phyloP scores from a whole-genome alignment of 805 yeast species.

The Metschnikowia santaceciliae region DNA sequence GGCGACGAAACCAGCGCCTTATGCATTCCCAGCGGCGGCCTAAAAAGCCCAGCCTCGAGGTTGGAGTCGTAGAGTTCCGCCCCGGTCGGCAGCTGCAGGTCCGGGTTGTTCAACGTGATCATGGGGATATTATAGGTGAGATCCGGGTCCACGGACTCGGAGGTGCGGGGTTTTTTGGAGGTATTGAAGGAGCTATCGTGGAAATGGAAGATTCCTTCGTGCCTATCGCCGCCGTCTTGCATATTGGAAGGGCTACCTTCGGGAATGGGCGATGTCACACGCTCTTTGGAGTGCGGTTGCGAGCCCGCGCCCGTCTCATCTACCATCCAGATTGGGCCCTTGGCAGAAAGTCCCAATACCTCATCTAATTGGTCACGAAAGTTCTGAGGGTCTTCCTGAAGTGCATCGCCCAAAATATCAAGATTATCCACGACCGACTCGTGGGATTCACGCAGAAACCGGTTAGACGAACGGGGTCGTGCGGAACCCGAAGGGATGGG shows the following conservation, averaged over 20 bases:
- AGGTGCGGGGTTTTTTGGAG: not conserved
- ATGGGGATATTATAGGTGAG: conserved; percentile 15
- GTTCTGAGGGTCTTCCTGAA: not conserved
- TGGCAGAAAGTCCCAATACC: not conserved
- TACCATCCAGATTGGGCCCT: not conserved
- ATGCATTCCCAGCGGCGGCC: not conserved
- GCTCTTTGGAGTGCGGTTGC: not conserved
- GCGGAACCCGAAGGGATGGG: not conserved
- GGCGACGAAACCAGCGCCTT: conserved; percentile 7
- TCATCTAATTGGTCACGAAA: conserved; percentile 1
- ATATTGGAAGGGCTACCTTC: not conserved
- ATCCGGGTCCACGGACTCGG: conserved; percentile 3
- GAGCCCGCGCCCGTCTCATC: not conserved
- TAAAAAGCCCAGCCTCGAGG: conserved; percentile 9
- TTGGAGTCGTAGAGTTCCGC: conserved; percentile 3
- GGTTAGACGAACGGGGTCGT: not conserved
- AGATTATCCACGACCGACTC: not conserved
- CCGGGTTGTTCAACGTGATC: conserved; percentile 12
- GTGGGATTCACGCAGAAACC: not conserved
- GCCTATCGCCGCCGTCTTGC: too few relatives aligned
- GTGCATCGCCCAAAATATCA: not conserved
- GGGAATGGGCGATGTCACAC: not conserved
- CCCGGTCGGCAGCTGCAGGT: not conserved
- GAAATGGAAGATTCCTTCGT: not conserved
- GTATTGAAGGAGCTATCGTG: not conserved